These are phyloP conservation scores for Dryas octopetala DNA, from an alignment of 306 rosid genomes.

Conservation along the genomic window DNA sequence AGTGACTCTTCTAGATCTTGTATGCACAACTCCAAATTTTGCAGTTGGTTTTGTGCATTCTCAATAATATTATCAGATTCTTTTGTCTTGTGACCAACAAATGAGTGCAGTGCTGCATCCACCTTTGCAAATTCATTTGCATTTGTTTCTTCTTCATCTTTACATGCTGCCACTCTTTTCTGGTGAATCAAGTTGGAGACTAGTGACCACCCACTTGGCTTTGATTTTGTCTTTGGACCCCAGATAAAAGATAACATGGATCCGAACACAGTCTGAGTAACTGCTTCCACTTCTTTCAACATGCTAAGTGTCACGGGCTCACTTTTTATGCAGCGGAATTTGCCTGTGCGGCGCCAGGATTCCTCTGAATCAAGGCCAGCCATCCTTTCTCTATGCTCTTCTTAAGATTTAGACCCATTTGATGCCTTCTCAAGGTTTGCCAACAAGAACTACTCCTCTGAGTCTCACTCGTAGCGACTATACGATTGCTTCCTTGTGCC, in stretches of 20 bases:
- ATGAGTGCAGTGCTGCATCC: no score
- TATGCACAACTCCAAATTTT: constrained; percentile 12
- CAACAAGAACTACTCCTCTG: no score
- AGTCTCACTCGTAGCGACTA: no score
- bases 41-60: constrained; percentile 14
- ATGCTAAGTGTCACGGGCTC: not conserved
- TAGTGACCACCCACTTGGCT: constrained; percentile 20
- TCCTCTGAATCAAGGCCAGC: no score
- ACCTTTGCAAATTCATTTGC: constrained; percentile 20
- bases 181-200: constrained; percentile 11
- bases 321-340: no score
- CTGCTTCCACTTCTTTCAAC: constrained; percentile 26
- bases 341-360: no score
- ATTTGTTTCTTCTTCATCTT: not conserved
- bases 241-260: constrained; percentile 32
- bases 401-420: no score
- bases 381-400: no score
- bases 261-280: constrained; percentile 15
- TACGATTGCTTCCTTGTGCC: no score
- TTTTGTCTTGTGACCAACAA: no score
- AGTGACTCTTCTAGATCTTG: constrained; percentile 8
- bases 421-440: no score
- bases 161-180: constrained; percentile 2
- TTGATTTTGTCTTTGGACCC: constrained; percentile 6
- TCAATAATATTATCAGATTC: not conserved